Percentiles rank a stretch among this genome's conserved stretches.
These are phyloP conservation scores for Aureobasidium zeae DNA, from an alignment of 2,329 filamentous ascomycete species.

Conservation along the genomic window DNA sequence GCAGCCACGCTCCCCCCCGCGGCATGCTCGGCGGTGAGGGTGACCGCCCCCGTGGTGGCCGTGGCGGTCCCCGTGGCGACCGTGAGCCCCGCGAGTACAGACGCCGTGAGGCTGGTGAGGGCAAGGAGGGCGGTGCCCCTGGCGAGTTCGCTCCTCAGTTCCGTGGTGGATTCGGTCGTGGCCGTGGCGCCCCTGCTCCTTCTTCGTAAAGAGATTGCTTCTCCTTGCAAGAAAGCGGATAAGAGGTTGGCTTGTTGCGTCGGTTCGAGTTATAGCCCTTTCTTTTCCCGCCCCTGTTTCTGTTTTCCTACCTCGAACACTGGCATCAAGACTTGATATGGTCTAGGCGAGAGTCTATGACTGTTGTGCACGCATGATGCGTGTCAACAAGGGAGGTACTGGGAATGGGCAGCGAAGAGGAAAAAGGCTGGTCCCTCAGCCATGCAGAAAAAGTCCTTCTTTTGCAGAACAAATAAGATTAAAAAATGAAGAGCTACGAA, in stretches of 20 bases:
- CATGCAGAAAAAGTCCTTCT: not conserved
- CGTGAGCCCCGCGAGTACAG: conserved; percentile 63
- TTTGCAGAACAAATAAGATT: conserved; percentile 9
- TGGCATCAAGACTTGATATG: no score
- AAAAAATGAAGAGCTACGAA: no score
- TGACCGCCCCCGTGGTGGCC: conserved; percentile 71
- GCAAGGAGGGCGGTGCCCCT: conserved; percentile 86
- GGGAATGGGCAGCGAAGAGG: not conserved
- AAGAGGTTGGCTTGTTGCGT: not conserved
- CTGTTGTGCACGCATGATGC: conserved; percentile 6
- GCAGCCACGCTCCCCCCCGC: conserved; percentile 93
- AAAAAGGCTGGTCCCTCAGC: not conserved
- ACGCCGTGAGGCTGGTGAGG: conserved; percentile 56
- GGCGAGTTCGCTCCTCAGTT: conserved; percentile 89
- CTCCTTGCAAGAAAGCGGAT: not conserved
- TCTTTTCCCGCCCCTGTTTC: not conserved
- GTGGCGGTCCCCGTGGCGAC: conserved; percentile 67
- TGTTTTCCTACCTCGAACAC: no score
- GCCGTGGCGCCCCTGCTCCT: conserved; percentile 60
- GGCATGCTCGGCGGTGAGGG: conserved; percentile 89
- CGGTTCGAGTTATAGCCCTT: not conserved
- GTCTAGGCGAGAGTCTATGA: conserved; percentile 3
- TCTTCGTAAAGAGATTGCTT: conserved; percentile 38
- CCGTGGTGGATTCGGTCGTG: conserved; percentile 53
- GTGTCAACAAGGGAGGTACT: no score